Evolutionary conservation across 2,329 filamentous ascomycete species (phyloP).

Genomic region (Penicillium sp.): DNA sequence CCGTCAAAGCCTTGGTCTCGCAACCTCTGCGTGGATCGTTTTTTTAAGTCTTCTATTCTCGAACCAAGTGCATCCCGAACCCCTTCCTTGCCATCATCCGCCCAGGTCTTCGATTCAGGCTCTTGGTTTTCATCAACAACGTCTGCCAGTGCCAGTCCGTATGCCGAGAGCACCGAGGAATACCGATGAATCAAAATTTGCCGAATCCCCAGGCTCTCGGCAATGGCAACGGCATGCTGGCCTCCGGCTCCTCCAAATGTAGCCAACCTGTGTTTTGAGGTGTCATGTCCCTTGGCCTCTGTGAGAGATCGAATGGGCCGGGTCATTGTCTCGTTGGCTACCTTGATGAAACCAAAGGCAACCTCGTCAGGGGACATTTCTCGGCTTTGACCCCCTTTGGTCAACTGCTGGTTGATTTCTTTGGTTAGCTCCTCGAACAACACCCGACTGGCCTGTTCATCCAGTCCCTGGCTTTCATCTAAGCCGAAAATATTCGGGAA

Average conservation of each 20-base stretch:
- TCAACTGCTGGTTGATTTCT: slow-evolving; percentile 65
- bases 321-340: slow-evolving; percentile 90
- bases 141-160: slow-evolving; percentile 87
- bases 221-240: slow-evolving; percentile 89
- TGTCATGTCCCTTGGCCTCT: slow-evolving; percentile 85
- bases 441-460: slow-evolving; percentile 67
- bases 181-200: slow-evolving; percentile 84
- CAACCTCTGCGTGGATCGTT: slow-evolving; percentile 68
- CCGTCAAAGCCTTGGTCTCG: slow-evolving; percentile 76
- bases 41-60: slow-evolving; percentile 77
- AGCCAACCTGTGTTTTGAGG: slow-evolving; percentile 78
- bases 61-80: slow-evolving; percentile 63
- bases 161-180: slow-evolving; percentile 84
- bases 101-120: slow-evolving; percentile 60
- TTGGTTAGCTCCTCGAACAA: slow-evolving; percentile 72
- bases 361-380: slow-evolving; percentile 75
- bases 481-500: slow-evolving; percentile 92
- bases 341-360: slow-evolving; percentile 83
- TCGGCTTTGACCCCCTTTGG: slow-evolving; percentile 39
- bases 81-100: slow-evolving; percentile 47
- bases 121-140: slow-evolving; percentile 75
- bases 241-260: slow-evolving; percentile 89
- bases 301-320: slow-evolving; percentile 84
- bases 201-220: slow-evolving; percentile 73
- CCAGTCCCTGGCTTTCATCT: slow-evolving; percentile 75